Conservation (phyloP, 306 rosid genomes). For the Vachellia collinsii region DNA sequence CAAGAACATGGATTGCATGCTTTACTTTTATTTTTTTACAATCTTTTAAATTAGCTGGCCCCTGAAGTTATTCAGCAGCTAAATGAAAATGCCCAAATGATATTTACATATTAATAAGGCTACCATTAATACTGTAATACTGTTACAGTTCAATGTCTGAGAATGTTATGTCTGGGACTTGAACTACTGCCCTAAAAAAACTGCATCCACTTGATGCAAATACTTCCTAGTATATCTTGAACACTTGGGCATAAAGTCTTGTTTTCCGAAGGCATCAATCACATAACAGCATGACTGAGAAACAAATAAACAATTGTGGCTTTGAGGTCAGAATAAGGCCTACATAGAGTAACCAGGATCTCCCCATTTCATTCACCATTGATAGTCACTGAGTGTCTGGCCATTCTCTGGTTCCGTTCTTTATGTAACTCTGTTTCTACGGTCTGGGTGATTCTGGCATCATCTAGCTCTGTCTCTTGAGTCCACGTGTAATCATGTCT, state of each 20-base stretch:
- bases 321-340: constrained; percentile 1
- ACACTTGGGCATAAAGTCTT: background rate
- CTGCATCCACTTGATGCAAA: constrained; percentile 42
- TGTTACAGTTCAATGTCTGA: constrained; percentile 11
- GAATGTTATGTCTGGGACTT: background rate
- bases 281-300: background rate
- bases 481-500: too few species aligned
- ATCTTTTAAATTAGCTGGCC: background rate
- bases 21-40: too few species aligned
- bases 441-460: too few species aligned
- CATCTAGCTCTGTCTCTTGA: too few species aligned
- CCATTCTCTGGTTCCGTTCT: too few species aligned
- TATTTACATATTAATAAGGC: background rate
- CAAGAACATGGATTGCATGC: background rate
- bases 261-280: background rate
- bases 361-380: constrained; percentile 21
- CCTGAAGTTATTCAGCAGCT: background rate
- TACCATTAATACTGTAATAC: background rate
- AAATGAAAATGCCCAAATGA: background rate
- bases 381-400: background rate
- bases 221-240: background rate
- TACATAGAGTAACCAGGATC: background rate
- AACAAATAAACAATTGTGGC: background rate
- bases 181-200: background rate
- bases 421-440: too few species aligned